A percentile compares a stretch with the other conserved stretches of the same genome.
These are phyloP conservation scores for Sporothrix protearum DNA, from an alignment of 2,329 filamentous ascomycete genomes.

Conservation along the genomic window DNA sequence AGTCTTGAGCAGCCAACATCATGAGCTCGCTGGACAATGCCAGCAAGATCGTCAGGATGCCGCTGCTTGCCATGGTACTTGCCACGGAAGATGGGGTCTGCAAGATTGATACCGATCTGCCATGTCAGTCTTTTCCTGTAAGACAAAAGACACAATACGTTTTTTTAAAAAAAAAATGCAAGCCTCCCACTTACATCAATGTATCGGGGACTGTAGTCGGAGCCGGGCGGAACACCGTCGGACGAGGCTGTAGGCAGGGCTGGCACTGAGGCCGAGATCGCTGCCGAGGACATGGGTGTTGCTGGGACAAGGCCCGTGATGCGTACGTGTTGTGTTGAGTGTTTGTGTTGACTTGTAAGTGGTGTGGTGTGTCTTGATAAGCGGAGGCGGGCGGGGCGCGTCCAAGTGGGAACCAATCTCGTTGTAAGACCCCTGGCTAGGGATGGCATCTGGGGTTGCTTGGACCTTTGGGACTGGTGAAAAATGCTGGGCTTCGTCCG, in stretches of 20 bases:
- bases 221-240: slow-evolving; percentile 6
- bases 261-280: slow-evolving; percentile 19
- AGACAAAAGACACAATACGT: not conserved
- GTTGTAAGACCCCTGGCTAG: slow-evolving; percentile 19
- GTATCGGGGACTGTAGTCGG: slow-evolving; percentile 50
- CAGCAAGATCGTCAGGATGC: slow-evolving; percentile 69
- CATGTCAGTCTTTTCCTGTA: not conserved
- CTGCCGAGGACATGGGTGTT: slow-evolving; percentile 28
- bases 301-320: slow-evolving; percentile 9
- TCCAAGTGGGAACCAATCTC: slow-evolving; percentile 23
- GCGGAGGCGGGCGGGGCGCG: slow-evolving; percentile 17
- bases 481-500: not conserved
- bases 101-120: slow-evolving; percentile 89
- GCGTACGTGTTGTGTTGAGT: not conserved
- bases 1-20: slow-evolving; percentile 82
- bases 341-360: not conserved
- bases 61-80: slow-evolving; percentile 74
- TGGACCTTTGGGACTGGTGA: not conserved
- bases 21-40: slow-evolving; percentile 73
- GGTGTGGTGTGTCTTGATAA: not conserved
- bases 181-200: slow-evolving; percentile 52
- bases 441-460: slow-evolving; percentile 22
- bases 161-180: not conserved
- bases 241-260: slow-evolving; percentile 15
- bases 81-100: slow-evolving; percentile 85